Conservation (phyloP, 768 basidiomycete genomes). For the Hemileccinum rubropunctum region DNA sequence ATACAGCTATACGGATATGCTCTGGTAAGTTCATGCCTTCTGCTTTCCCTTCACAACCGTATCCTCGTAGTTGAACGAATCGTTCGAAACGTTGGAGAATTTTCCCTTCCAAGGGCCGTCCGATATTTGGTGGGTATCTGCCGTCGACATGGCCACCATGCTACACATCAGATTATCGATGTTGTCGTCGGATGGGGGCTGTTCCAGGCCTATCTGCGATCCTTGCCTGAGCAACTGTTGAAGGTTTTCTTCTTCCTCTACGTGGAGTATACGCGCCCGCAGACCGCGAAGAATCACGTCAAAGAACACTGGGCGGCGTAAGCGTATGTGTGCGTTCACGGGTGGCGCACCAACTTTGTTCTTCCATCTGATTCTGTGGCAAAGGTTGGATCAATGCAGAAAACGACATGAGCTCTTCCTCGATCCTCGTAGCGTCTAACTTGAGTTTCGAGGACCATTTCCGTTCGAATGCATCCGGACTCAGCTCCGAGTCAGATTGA, state of each 20-base stretch:
- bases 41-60: constrained; percentile 29
- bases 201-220: constrained; percentile 35
- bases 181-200: constrained; percentile 34
- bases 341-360: constrained; percentile 35
- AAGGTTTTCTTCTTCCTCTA: constrained; percentile 46
- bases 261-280: constrained; percentile 33
- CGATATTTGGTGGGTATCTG: constrained; percentile 12
- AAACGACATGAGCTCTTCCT: constrained; percentile 36
- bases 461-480: constrained; percentile 35
- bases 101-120: constrained; percentile 32
- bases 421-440: constrained; percentile 34
- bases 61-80: constrained; percentile 22
- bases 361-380: constrained; percentile 33
- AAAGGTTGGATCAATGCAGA: constrained; percentile 33
- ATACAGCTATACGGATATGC: background rate
- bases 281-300: constrained; percentile 39
- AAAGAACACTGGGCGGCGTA: constrained; percentile 30
- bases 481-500: constrained; percentile 38
- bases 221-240: constrained; percentile 38
- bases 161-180: constrained; percentile 41
- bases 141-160: constrained; percentile 34
- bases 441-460: constrained; percentile 35
- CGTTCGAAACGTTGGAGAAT: constrained; percentile 3
- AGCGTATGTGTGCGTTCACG: constrained; percentile 1
- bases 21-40: constrained; percentile 15